A percentile compares a stretch with the other conserved stretches of the same genome.
Evolutionary conservation across 345 rosid genomes (phyloP).

Genomic region (Salix viminalis): DNA sequence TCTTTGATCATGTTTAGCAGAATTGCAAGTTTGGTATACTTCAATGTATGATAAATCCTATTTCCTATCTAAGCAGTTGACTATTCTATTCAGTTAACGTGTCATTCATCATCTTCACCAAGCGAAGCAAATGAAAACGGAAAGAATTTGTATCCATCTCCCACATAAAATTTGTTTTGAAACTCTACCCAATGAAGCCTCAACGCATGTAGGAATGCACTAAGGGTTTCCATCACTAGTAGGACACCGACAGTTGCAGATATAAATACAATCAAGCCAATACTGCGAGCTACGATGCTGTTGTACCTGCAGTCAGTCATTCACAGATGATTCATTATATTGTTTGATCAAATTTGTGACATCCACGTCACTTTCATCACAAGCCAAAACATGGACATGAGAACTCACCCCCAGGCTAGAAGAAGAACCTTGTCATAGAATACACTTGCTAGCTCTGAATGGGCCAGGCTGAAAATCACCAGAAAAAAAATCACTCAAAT

Average conservation of each 20-base stretch:
- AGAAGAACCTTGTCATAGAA: slow-evolving; percentile 95
- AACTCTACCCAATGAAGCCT: slow-evolving; percentile 99
- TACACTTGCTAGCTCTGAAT: slow-evolving; percentile 86
- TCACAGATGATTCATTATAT: background rate
- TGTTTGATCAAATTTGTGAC: background rate
- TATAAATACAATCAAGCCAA: slow-evolving; percentile 69
- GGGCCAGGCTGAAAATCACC: slow-evolving; percentile 66
- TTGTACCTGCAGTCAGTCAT: slow-evolving; percentile 52
- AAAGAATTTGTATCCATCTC: slow-evolving; percentile 83
- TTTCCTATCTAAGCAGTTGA: slow-evolving; percentile 1
- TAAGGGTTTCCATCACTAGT: slow-evolving; percentile 97
- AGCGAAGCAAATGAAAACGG: slow-evolving; percentile 64
- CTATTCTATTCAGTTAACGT: background rate
- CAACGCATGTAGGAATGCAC: slow-evolving; percentile 93
- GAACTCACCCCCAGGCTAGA: slow-evolving; percentile 77
- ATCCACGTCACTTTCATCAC: background rate
- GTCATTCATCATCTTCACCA: slow-evolving; percentile 56
- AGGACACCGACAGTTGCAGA: slow-evolving; percentile 92
- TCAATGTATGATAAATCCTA: background rate
- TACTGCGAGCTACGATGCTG: slow-evolving; percentile 53
- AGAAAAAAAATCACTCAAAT: background rate
- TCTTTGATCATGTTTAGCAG: slow-evolving; percentile 6
- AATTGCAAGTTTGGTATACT: slow-evolving; percentile 5
- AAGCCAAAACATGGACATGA: background rate
- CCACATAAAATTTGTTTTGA: slow-evolving; percentile 94